Conservation (phyloP, 2,329 filamentous ascomycete genomes). For the Alternaria gaisen region DNA sequence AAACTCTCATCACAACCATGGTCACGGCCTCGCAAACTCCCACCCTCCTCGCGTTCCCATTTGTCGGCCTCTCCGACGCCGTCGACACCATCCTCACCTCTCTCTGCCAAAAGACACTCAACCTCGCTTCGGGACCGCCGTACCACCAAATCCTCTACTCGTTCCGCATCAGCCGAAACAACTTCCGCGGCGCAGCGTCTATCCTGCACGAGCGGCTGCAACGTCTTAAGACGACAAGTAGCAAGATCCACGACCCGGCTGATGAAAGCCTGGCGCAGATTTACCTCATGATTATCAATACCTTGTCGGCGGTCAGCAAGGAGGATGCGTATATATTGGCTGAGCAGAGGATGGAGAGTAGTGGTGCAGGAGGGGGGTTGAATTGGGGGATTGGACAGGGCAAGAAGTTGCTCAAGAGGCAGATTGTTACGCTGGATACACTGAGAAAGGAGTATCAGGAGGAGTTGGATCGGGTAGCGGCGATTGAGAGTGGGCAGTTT, state of each 20-base stretch:
- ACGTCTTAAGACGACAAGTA: slow-evolving; percentile 56
- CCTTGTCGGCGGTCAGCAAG: slow-evolving; percentile 82
- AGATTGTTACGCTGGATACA: slow-evolving; percentile 85
- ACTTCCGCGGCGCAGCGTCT: slow-evolving; percentile 81
- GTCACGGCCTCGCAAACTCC: slow-evolving; percentile 45
- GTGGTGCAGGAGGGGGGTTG: neutral
- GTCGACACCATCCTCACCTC: slow-evolving; percentile 81
- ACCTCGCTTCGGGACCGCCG: slow-evolving; percentile 68
- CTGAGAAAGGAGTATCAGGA: slow-evolving; percentile 87
- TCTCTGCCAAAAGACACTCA: slow-evolving; percentile 73
- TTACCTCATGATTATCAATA: slow-evolving; percentile 92
- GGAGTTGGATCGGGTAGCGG: slow-evolving; percentile 86
- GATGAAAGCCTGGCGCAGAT: slow-evolving; percentile 71
- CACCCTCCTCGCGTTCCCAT: slow-evolving; percentile 74
- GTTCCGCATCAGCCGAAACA: slow-evolving; percentile 82
- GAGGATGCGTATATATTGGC: slow-evolving; percentile 84
- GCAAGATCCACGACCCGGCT: slow-evolving; percentile 54
- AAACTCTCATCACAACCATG: slow-evolving; percentile 65
- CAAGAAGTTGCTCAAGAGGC: slow-evolving; percentile 65
- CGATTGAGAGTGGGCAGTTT: slow-evolving; percentile 90
- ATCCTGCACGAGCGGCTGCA: slow-evolving; percentile 66
- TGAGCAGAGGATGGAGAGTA: slow-evolving; percentile 57
- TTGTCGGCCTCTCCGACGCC: slow-evolving; percentile 77
- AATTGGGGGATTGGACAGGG: slow-evolving; percentile 29
- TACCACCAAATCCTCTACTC: slow-evolving; percentile 92